A percentile compares a stretch with the other conserved stretches of the same genome.
Evolutionary conservation across 2,329 filamentous ascomycete species (phyloP).

Genomic region (Cryphonectria nitschkei): DNA sequence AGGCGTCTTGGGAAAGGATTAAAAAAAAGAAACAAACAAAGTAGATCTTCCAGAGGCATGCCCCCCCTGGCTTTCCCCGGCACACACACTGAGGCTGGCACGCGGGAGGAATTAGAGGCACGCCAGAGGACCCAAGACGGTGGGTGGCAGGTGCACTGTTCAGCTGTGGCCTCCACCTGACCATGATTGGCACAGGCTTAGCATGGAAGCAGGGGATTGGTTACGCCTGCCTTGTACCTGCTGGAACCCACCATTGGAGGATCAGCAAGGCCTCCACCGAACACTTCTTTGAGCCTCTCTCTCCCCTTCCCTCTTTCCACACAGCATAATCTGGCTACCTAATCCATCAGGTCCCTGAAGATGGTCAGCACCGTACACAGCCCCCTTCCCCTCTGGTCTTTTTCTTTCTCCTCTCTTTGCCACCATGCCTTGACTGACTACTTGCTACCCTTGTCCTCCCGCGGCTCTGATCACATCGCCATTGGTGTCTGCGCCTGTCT

Average conservation of each 20-base stretch:
- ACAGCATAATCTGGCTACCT: background rate
- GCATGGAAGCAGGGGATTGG: background rate
- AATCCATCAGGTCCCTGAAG: too few relatives aligned
- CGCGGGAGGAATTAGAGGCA: conserved; percentile 1
- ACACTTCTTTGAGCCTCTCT: too few relatives aligned
- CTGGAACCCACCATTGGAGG: background rate
- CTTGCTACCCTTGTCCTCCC: background rate
- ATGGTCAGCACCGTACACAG: background rate
- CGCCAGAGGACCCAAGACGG: conserved; percentile 6
- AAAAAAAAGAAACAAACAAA: background rate
- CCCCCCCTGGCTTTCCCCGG: background rate
- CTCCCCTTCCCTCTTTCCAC: background rate
- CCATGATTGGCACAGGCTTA: conserved; percentile 12
- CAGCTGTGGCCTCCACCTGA: conserved; percentile 25
- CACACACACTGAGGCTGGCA: background rate
- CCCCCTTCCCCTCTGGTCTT: too few relatives aligned
- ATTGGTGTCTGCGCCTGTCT: conserved; percentile 25
- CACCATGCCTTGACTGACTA: background rate
- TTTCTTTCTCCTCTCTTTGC: background rate
- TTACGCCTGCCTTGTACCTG: background rate
- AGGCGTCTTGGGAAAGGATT: background rate
- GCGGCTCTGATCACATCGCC: conserved; percentile 16
- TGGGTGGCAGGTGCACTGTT: conserved; percentile 26
- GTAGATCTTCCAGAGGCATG: background rate
- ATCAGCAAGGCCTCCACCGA: too few relatives aligned